Evolutionary conservation across 2,329 filamentous ascomycete genomes (phyloP).

Genomic region (Chaetomiaceae sp.): DNA sequence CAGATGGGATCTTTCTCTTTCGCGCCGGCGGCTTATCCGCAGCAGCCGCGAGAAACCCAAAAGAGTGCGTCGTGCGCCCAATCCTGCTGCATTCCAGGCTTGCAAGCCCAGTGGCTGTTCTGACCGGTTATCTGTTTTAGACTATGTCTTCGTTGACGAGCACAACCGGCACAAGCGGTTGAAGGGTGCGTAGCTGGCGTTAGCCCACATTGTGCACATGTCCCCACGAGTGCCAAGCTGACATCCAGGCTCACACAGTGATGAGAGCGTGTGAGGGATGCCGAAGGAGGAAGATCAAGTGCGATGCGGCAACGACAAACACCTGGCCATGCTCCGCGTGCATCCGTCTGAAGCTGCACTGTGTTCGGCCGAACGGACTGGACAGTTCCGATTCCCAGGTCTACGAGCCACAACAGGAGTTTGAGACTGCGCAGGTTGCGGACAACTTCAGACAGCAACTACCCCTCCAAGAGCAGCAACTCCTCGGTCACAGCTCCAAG

Average conservation of each 20-base stretch:
- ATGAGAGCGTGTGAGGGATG: constrained; percentile 98
- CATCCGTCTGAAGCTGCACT: constrained; percentile 84
- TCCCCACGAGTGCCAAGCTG: constrained; percentile 6
- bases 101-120: constrained; percentile 14
- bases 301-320: constrained; percentile 93
- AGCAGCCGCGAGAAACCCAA: constrained; percentile 66
- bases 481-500: constrained; percentile 39
- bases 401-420: constrained; percentile 46
- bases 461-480: constrained; percentile 34
- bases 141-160: constrained; percentile 98
- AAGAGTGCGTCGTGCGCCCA: constrained; percentile 58
- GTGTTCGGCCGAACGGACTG: constrained; percentile 80
- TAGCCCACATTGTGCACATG: constrained; percentile 2
- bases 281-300: constrained; percentile 92
- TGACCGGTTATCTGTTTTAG: constrained; percentile 42
- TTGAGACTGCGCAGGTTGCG: constrained; percentile 36
- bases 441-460: constrained; percentile 41
- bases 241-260: constrained; percentile 47
- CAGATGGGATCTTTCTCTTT: constrained; percentile 74
- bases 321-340: constrained; percentile 97
- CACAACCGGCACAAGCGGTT: constrained; percentile 96
- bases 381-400: constrained; percentile 49
- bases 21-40: constrained; percentile 53
- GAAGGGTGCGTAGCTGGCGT: constrained; percentile 57
- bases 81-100: background rate